These are phyloP conservation scores for Gonapodya prolifera DNA, from an alignment of 192 early-diverging fungal genomes.

Conservation along the genomic window DNA sequence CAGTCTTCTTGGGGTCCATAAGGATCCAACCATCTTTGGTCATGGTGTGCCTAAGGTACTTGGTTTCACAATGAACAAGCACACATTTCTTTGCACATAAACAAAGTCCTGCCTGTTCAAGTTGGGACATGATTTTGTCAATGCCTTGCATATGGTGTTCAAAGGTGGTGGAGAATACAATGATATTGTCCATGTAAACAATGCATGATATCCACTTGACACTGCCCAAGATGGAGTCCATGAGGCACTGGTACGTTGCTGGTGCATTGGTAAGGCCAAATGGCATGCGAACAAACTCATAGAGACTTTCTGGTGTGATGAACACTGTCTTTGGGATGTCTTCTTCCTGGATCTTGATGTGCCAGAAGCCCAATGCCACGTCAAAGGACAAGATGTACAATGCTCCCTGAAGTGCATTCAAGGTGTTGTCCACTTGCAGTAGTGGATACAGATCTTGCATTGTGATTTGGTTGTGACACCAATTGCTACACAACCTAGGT, in stretches of 20 bases:
- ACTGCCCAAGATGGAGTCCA: conserved; percentile 19
- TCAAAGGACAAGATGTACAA: neutral
- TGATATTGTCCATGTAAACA: conserved; percentile 31
- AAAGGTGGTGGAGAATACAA: conserved; percentile 17
- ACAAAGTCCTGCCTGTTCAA: neutral
- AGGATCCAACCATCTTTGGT: neutral
- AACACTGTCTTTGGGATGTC: conserved; percentile 19
- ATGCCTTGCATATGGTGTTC: conserved; percentile 17
- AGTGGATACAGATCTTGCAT: neutral
- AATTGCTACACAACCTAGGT: too few relatives aligned
- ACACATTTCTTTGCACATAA: neutral
- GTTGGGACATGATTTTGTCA: neutral
- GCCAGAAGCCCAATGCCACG: conserved; percentile 8
- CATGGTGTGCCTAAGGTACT: neutral
- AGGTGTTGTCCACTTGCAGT: neutral
- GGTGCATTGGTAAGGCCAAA: conserved; percentile 29
- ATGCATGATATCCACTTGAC: conserved; percentile 12
- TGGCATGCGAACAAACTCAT: conserved; percentile 22
- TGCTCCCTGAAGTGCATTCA: neutral
- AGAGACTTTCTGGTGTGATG: conserved; percentile 17
- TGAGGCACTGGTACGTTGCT: conserved; percentile 18
- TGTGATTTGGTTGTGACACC: neutral
- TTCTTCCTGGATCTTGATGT: conserved; percentile 10
- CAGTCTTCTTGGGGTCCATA: neutral
- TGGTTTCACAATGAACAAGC: neutral